Evolutionary conservation across 805 yeast species (phyloP), one percentile per base, ranked within the genome.

Genomic region (Saccharomyces paradoxus): DNA sequence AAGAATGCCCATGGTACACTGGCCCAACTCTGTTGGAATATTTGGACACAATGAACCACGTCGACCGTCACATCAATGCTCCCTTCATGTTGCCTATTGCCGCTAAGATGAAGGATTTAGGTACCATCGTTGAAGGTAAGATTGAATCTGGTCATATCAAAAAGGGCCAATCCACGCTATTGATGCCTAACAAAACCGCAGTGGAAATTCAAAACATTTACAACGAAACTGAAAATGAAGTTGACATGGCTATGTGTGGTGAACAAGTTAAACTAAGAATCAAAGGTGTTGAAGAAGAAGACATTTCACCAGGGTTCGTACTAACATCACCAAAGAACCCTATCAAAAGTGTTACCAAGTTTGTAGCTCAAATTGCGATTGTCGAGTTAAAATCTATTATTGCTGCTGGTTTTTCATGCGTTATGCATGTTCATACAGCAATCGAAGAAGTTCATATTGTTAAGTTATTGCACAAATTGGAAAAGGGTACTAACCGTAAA

Each of bases 391-490:
- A 88, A 75, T 87, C 96, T 21, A 94, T 94, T 67, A 78, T 94
- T 67, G 88, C 99, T 4, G 84, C 95, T 51, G 99, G 99, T 55
- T 94, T 84, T 78, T 84, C 97, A 13, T 94, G 98, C 81, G 97
- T 94, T 54, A 92, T 94, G 97, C 99, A 94, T 69, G 86, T 94
- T 64, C 99, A 94, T 77, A 89, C 98, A 51, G 98, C 98, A 54
- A 90, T 92, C 63, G 98, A 94, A 75, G 99, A 94, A 74, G 96
- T 94, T 52, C 79, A 80, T 27, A 82, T 94, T 69, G 78, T 84
- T 52, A 83, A 84, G 66, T 80, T 94, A 71, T 78, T 90, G 69
- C 98, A 94, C 77, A 90, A 92, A 75, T 78, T 94, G 65, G 96
- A 94, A 73, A 92, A 88, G 78, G 97, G 97, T 59, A 90, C 98